These are phyloP conservation scores for Monosporozyma unispora DNA, from an alignment of 805 yeast genomes.

Conservation along the genomic window DNA sequence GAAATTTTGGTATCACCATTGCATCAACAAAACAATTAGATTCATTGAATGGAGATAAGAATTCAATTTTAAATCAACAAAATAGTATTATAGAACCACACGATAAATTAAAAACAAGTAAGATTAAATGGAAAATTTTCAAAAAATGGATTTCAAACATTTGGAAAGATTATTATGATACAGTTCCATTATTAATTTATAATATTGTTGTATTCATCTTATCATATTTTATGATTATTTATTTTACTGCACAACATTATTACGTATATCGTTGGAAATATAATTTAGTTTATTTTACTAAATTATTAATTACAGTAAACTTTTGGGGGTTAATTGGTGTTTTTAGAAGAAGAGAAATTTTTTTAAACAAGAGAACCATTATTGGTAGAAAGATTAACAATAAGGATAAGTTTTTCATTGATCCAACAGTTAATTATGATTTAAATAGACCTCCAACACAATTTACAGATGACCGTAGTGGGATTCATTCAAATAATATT, in stretches of 20 bases:
- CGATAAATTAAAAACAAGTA: not conserved
- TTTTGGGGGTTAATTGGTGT: conserved; percentile 29
- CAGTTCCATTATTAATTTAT: conserved; percentile 21
- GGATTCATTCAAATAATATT: not conserved
- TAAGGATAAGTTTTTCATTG: conserved; percentile 21
- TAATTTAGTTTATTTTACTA: conserved; percentile 15
- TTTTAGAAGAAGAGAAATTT: conserved; percentile 22
- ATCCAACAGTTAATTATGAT: conserved; percentile 17
- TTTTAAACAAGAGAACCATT: conserved; percentile 21
- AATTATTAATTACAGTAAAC: conserved; percentile 24
- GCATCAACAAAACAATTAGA: conserved; percentile 11
- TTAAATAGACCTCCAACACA: not conserved
- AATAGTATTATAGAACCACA: not conserved
- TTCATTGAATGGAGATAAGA: not conserved
- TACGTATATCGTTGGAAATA: conserved; percentile 18
- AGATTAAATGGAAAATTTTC: not conserved
- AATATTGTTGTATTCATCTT: conserved; percentile 13
- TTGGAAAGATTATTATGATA: conserved; percentile 24
- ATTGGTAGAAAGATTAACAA: conserved; percentile 27
- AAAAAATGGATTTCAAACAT: conserved; percentile 3
- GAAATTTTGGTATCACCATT: conserved; percentile 20
- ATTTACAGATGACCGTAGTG: not conserved
- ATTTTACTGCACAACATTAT: conserved; percentile 6
- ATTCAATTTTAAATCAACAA: not conserved
- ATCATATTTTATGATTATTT: conserved; percentile 14